phyloP scores from a whole-genome alignment of 2,329 filamentous ascomycete genomes.

The Trichoderma harzianum region DNA sequence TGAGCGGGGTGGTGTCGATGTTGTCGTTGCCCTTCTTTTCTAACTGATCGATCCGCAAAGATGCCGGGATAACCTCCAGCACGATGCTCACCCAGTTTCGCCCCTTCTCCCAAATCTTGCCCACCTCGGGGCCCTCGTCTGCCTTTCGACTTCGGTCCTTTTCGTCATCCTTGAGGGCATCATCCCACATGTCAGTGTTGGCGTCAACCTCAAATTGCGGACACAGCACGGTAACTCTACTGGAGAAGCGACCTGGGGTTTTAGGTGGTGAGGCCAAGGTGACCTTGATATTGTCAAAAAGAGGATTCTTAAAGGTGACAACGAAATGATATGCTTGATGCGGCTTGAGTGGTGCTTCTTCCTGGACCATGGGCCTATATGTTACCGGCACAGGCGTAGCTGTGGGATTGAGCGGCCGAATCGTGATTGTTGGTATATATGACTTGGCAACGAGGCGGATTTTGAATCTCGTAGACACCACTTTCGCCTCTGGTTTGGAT shows the following conservation, averaged over 20 bases:
- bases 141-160: slow-evolving; percentile 38
- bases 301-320: slow-evolving; percentile 86
- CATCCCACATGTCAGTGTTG: slow-evolving; percentile 85
- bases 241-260: slow-evolving; percentile 73
- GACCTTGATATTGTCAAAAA: slow-evolving; percentile 87
- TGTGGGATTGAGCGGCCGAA: slow-evolving; percentile 57
- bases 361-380: slow-evolving; percentile 30
- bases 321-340: slow-evolving; percentile 71
- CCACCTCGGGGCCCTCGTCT: slow-evolving; percentile 67
- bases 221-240: slow-evolving; percentile 85
- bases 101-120: slow-evolving; percentile 93
- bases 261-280: slow-evolving; percentile 79
- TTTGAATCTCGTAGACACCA: slow-evolving; percentile 83
- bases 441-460: slow-evolving; percentile 86
- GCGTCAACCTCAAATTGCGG: slow-evolving; percentile 92
- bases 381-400: slow-evolving; percentile 35
- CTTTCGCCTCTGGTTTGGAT: slow-evolving; percentile 88
- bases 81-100: slow-evolving; percentile 95
- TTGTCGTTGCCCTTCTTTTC: slow-evolving; percentile 32
- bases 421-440: slow-evolving; percentile 79
- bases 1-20: slow-evolving; percentile 46
- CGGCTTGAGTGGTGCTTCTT: slow-evolving; percentile 47
- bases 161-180: slow-evolving; percentile 65
- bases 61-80: slow-evolving; percentile 76
- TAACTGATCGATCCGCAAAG: slow-evolving; percentile 42